Conservation (phyloP, 2,329 filamentous ascomycete genomes). For the Gremmenia infestans region DNA sequence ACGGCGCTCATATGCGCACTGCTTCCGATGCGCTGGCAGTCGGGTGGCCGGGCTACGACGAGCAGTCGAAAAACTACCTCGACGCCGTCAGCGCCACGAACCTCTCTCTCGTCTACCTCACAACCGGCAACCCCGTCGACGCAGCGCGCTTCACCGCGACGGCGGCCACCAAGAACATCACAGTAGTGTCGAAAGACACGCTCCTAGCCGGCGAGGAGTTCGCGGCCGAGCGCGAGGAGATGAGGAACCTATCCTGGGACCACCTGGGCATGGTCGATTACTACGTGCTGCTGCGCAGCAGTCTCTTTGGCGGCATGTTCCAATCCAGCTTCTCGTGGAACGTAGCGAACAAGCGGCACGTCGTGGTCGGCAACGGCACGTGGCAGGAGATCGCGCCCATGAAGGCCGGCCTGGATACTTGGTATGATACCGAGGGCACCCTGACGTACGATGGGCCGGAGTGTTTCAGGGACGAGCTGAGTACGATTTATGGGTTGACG, state of each 20-base stretch:
- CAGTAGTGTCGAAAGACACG: slow-evolving; percentile 37
- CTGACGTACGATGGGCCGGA: not conserved
- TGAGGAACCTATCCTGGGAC: slow-evolving; percentile 38
- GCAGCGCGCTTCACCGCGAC: slow-evolving; percentile 33
- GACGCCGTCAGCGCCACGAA: slow-evolving; percentile 26
- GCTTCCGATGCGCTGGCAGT: slow-evolving; percentile 31
- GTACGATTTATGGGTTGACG: not conserved
- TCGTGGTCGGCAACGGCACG: not conserved
- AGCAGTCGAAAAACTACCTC: slow-evolving; percentile 33
- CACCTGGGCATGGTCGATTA: slow-evolving; percentile 44
- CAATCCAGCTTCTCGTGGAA: slow-evolving; percentile 42
- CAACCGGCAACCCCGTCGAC: slow-evolving; percentile 35
- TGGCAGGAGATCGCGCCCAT: not conserved
- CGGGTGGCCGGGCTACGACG: slow-evolving; percentile 33
- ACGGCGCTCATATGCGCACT: slow-evolving; percentile 34
- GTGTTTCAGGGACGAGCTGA: not conserved
- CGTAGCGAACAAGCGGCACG: slow-evolving; percentile 36
- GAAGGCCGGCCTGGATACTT: not conserved
- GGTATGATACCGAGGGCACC: too few species aligned
- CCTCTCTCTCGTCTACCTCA: slow-evolving; percentile 35
- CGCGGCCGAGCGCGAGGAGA: slow-evolving; percentile 9
- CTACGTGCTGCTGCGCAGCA: slow-evolving; percentile 40
- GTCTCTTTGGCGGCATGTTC: slow-evolving; percentile 37
- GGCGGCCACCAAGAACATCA: slow-evolving; percentile 31
- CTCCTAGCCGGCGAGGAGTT: slow-evolving; percentile 31